Evolutionary conservation across 208 protist genomes (phyloP).

Genomic region (Borovskyia barvae): DNA sequence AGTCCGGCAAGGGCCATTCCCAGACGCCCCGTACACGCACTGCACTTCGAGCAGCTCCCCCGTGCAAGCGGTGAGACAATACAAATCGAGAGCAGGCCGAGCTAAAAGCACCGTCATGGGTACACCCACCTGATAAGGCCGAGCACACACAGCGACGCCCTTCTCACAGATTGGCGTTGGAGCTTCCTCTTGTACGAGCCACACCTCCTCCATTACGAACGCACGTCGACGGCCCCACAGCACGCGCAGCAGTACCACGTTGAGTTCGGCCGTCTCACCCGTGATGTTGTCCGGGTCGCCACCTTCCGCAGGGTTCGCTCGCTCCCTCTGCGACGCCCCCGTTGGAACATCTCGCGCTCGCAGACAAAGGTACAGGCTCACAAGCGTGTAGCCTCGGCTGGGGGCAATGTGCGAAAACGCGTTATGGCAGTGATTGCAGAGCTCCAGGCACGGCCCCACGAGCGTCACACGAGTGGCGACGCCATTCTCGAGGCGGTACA

Average conservation of each 20-base stretch:
- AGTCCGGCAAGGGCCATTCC: constrained; percentile 15
- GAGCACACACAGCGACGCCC: constrained; percentile 32
- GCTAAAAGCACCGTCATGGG: constrained; percentile 37
- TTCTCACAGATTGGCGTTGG: constrained; percentile 46
- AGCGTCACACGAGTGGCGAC: constrained; percentile 41
- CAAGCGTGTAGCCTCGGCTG: constrained; percentile 1
- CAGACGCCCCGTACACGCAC: constrained; percentile 24
- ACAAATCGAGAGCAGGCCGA: constrained; percentile 45
- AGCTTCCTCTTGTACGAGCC: constrained; percentile 34
- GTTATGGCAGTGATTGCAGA: constrained; percentile 57
- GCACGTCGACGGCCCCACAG: constrained; percentile 29
- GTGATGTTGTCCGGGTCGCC: too few relatives aligned
- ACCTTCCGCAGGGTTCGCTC: background rate
- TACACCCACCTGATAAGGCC: constrained; percentile 14
- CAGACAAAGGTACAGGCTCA: constrained; percentile 46
- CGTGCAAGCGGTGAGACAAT: constrained; percentile 34
- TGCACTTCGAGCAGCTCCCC: constrained; percentile 35
- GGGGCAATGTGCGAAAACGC: background rate
- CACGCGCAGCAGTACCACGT: constrained; percentile 38
- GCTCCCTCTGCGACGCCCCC: background rate
- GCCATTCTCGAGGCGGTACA: constrained; percentile 47
- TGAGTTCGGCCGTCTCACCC: constrained; percentile 31
- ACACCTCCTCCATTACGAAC: constrained; percentile 32
- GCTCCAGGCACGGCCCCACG: constrained; percentile 58
- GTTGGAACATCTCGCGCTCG: constrained; percentile 21